Evolutionary conservation across 768 basidiomycete genomes (phyloP).

Genomic region (Dacryopinax primogenitus): DNA sequence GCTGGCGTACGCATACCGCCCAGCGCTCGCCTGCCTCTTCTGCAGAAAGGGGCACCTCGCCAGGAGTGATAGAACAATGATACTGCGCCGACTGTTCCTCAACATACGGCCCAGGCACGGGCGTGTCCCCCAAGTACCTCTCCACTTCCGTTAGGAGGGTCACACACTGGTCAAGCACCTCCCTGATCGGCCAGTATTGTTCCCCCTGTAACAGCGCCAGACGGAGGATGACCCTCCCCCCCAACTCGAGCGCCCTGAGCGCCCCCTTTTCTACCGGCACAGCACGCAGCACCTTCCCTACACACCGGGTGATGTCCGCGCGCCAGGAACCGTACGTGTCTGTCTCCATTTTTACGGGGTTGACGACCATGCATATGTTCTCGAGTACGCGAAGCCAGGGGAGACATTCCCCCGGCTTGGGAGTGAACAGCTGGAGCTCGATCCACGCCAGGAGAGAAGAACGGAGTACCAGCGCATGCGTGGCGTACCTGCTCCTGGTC

Average conservation of each 20-base stretch:
- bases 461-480: constrained; percentile 56
- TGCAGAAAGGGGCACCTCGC: not conserved
- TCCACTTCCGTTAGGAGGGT: constrained; percentile 12
- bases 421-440: constrained; percentile 47
- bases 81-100: not conserved
- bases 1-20: constrained; percentile 40
- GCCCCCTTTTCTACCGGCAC: constrained; percentile 20
- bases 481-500: constrained; percentile 55
- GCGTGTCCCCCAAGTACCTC: constrained; percentile 16
- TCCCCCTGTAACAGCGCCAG: constrained; percentile 9
- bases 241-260: constrained; percentile 13
- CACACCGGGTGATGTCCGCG: constrained; percentile 40
- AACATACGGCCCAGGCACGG: constrained; percentile 18
- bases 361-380: constrained; percentile 25
- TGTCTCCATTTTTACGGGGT: constrained; percentile 40
- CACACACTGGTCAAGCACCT: not conserved
- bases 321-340: constrained; percentile 52
- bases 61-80: not conserved
- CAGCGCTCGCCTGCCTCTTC: constrained; percentile 25
- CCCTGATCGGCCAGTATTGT: not conserved
- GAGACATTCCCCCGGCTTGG: constrained; percentile 16
- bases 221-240: constrained; percentile 17
- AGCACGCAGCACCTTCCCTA: constrained; percentile 30
- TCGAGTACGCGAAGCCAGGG: constrained; percentile 26
- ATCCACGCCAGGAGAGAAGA: constrained; percentile 71